Conservation (phyloP, 83 land plant species). For the Picea abies region DNA sequence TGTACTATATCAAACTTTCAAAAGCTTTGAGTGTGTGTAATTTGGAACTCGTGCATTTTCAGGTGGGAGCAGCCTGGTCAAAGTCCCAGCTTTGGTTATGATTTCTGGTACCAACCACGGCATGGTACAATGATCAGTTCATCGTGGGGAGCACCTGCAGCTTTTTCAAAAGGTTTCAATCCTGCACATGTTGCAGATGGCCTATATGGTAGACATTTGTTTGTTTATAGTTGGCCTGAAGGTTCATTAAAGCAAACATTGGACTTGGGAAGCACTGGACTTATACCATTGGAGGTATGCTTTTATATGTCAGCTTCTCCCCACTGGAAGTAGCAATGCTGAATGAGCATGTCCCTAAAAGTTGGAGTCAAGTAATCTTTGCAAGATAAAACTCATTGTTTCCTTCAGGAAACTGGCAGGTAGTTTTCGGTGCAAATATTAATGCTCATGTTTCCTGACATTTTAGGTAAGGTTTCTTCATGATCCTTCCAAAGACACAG, state of each 20-base stretch:
- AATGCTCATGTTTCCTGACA: neutral
- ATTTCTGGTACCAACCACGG: slow-evolving; percentile 66
- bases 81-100: slow-evolving; percentile 57
- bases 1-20: neutral
- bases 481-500: slow-evolving; percentile 46
- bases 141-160: slow-evolving; percentile 59
- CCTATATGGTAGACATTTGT: slow-evolving; percentile 52
- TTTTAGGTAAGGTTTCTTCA: slow-evolving; percentile 51
- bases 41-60: neutral
- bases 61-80: slow-evolving; percentile 63
- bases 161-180: slow-evolving; percentile 55
- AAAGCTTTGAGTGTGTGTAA: neutral
- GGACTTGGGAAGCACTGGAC: slow-evolving; percentile 49
- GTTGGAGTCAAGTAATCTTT: neutral
- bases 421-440: neutral
- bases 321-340: neutral
- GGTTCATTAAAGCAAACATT: slow-evolving; percentile 53
- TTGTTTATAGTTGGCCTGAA: slow-evolving; percentile 56
- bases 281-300: slow-evolving; percentile 55
- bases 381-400: neutral
- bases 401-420: neutral
- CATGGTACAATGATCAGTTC: slow-evolving; percentile 57
- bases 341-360: neutral
- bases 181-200: slow-evolving; percentile 47
- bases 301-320: neutral